Evolutionary conservation across 2,329 filamentous ascomycete species (phyloP).

Genomic region (Pseudocercospora pini-densiflorae): DNA sequence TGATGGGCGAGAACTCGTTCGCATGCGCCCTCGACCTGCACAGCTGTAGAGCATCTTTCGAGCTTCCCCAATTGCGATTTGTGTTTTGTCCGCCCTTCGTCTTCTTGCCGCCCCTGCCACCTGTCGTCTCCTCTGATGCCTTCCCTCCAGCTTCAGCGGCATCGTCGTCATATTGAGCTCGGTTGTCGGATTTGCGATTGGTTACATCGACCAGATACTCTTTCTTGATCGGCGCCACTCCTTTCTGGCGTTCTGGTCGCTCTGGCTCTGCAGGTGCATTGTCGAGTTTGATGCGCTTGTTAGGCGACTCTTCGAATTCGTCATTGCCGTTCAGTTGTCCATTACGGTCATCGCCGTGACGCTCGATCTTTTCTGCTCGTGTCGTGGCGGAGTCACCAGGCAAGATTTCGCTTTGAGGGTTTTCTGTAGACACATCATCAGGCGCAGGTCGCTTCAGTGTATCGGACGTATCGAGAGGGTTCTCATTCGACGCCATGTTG

Average conservation of each 20-base stretch:
- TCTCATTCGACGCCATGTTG: slow-evolving; percentile 21
- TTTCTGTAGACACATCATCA: slow-evolving; percentile 31
- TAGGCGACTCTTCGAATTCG: slow-evolving; percentile 41
- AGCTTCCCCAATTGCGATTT: slow-evolving; percentile 77
- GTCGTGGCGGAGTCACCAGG: slow-evolving; percentile 44
- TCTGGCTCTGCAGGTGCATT: slow-evolving; percentile 18
- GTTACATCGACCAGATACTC: slow-evolving; percentile 59
- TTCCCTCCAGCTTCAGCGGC: slow-evolving; percentile 57
- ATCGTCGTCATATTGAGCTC: slow-evolving; percentile 41
- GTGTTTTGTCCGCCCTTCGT: slow-evolving; percentile 80
- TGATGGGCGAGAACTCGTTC: slow-evolving; percentile 77
- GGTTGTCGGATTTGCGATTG: slow-evolving; percentile 12
- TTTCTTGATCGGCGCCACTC: slow-evolving; percentile 72
- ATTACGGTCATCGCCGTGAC: slow-evolving; percentile 33
- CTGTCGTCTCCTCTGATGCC: slow-evolving; percentile 36
- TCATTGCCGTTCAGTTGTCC: slow-evolving; percentile 18
- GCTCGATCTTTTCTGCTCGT: slow-evolving; percentile 47
- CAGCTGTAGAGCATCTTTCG: slow-evolving; percentile 75
- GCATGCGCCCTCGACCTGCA: slow-evolving; percentile 74
- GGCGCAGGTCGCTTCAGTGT: slow-evolving; percentile 27
- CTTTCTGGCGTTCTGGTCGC: slow-evolving; percentile 49
- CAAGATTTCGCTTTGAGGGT: slow-evolving; percentile 42
- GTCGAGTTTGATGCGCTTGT: slow-evolving; percentile 46
- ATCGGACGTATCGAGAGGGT: slow-evolving; percentile 33
- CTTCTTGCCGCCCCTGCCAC: slow-evolving; percentile 45